Evolutionary conservation across 257 asterid species (phyloP), one percentile per base, ranked within the genome.

Genomic region (Craterostigma plantagineum): DNA sequence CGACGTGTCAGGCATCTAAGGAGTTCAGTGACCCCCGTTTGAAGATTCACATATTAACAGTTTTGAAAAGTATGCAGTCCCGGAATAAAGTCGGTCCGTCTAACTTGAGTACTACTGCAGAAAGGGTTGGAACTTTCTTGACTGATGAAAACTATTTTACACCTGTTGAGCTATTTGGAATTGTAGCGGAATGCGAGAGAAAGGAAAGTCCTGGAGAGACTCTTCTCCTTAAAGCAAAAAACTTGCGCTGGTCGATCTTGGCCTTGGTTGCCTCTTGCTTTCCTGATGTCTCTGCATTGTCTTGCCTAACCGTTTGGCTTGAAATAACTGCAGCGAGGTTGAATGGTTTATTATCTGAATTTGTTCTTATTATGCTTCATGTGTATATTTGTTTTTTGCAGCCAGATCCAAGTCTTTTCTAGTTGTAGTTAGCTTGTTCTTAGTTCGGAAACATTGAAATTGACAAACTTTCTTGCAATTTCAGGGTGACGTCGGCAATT

Each of bases 291-390:
- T 72, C 93, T 44, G 64, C 85, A 37, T 60, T 90, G 60, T 76
- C 95, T 44, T 90, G 98, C 74, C 69, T 83, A 42, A 70, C 93
- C 15, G 74, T 79, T 61, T 90, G 98, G 98, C 81, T 90, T 61
- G 98, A 90, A 69, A 83, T 83, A 51, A 83, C 93, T 55, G 92
- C 95, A 18, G 98, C 95, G 68, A 82, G 98, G 98, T 90, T 49
- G 43, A 18, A 40, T 27, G 36, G 16, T 53, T 49, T 38, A n/a
- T n/a, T n/a, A 48, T 15, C 42, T 50, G 30, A 40, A 38, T n/a
- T 45, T 8, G 8, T 37, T 37, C 41, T 37, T 37, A 10, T 37
- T n/a, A n/a, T n/a, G n/a, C n/a, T n/a, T n/a, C 14, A 10, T 37
- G 13, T 37, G 41, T 1, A 37, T 10, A 13, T 13, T 37, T 37